phyloP scores from a whole-genome alignment of 1,284 basidiomycete genomes.

The Tilletiopsis washingtonensis region DNA sequence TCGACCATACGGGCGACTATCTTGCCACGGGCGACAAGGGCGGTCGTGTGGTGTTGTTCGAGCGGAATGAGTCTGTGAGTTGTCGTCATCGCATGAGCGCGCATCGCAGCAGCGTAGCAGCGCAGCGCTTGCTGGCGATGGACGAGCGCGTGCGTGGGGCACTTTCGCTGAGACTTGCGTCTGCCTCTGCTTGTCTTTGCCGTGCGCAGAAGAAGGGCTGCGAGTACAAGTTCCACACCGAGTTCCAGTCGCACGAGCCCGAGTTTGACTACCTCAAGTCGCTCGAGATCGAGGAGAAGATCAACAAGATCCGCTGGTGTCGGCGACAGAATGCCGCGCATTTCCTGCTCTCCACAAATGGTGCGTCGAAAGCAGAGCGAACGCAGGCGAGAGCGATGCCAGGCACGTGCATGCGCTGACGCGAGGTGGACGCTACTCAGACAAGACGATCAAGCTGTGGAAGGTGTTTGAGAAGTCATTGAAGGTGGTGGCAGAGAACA shows the following conservation, averaged over 20 bases:
- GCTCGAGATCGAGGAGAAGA: conserved; percentile 99
- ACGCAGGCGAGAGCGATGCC: background rate
- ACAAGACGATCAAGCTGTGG: conserved; percentile 99
- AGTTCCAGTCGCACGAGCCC: conserved; percentile 99
- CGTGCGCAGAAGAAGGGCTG: conserved; percentile 81
- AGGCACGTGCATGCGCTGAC: background rate
- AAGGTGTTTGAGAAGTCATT: conserved; percentile 98
- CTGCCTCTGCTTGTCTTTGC: background rate
- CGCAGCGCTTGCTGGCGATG: too few species aligned
- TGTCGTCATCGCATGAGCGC: background rate
- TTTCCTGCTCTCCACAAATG: conserved; percentile 90
- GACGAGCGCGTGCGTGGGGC: too few species aligned
- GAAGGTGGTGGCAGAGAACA: conserved; percentile 93
- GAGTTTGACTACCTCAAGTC: conserved; percentile 99
- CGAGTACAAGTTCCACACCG: conserved; percentile 99
- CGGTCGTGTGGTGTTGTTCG: conserved; percentile 95
- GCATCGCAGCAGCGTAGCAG: too few species aligned
- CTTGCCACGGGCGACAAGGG: conserved; percentile 98
- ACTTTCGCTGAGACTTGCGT: background rate
- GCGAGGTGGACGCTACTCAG: conserved; percentile 45
- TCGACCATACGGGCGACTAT: conserved; percentile 98
- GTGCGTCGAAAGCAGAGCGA: conserved; percentile 14
- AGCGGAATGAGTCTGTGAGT: conserved; percentile 91
- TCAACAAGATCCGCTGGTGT: conserved; percentile 99
- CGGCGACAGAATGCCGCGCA: conserved; percentile 95